Evolutionary conservation across 768 basidiomycete genomes (phyloP).

Genomic region (Lentinus tigrinus): DNA sequence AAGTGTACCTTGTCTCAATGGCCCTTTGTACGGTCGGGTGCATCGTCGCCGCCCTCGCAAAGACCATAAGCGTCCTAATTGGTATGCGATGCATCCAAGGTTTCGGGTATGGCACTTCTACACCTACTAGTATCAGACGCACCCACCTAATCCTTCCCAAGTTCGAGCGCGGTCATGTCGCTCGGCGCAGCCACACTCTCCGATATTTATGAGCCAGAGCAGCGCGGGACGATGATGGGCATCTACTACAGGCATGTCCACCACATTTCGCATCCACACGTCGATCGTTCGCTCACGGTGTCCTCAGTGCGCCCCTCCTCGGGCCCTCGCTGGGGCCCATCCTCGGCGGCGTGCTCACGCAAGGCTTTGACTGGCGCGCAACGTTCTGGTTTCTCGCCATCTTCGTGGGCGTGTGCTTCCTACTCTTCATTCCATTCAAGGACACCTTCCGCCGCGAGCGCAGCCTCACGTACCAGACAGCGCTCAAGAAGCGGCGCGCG

Average conservation of each 20-base stretch:
- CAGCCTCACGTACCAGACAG: conserved; percentile 74
- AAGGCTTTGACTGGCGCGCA: conserved; percentile 73
- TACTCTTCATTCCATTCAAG: conserved; percentile 66
- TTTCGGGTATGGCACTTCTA: conserved; percentile 54
- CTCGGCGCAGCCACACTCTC: conserved; percentile 79
- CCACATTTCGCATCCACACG: background rate
- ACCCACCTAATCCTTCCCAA: conserved; percentile 21
- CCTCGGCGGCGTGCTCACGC: conserved; percentile 66
- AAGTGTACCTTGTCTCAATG: conserved; percentile 54
- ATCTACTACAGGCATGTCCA: conserved; percentile 52
- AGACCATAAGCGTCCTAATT: conserved; percentile 56
- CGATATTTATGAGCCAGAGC: conserved; percentile 72
- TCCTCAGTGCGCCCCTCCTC: conserved; percentile 63
- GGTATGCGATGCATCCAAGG: conserved; percentile 72
- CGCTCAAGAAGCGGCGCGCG: conserved; percentile 43
- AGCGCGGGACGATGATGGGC: conserved; percentile 78
- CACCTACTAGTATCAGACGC: background rate
- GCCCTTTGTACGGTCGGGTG: conserved; percentile 54
- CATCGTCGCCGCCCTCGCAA: conserved; percentile 54
- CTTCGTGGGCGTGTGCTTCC: conserved; percentile 51
- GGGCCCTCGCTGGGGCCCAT: conserved; percentile 71
- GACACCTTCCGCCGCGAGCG: conserved; percentile 86
- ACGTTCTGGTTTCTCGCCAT: conserved; percentile 82
- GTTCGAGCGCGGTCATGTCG: conserved; percentile 63
- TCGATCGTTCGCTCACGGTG: background rate